Conservation (phyloP, 2,329 filamentous ascomycete species). For the Scortechinia acanthostroma region DNA sequence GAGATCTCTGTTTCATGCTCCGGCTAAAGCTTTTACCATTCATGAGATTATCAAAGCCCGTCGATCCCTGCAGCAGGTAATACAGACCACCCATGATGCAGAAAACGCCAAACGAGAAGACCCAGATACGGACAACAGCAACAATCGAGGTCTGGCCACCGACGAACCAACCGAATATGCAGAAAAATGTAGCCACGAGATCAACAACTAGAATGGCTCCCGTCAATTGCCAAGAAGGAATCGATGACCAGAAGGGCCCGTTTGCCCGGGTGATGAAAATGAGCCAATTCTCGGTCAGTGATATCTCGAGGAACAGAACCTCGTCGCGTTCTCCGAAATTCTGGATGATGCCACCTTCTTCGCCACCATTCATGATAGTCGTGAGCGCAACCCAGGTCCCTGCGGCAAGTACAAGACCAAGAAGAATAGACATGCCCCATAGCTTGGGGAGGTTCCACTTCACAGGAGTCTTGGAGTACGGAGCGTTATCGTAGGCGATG, state of each 20-base stretch:
- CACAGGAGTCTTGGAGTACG: slow-evolving; percentile 77
- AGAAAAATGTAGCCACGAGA: slow-evolving; percentile 78
- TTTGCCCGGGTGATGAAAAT: slow-evolving; percentile 95
- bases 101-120: slow-evolving; percentile 86
- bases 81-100: slow-evolving; percentile 67
- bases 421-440: slow-evolving; percentile 83
- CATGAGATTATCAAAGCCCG: slow-evolving; percentile 1
- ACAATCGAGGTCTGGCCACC: slow-evolving; percentile 68
- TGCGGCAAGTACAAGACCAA: slow-evolving; percentile 73
- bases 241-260: slow-evolving; percentile 84
- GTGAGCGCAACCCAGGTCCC: slow-evolving; percentile 86
- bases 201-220: slow-evolving; percentile 77
- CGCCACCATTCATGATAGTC: slow-evolving; percentile 66
- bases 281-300: slow-evolving; percentile 88
- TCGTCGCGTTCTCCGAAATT: slow-evolving; percentile 78
- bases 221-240: slow-evolving; percentile 77
- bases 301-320: slow-evolving; percentile 83
- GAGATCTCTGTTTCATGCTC: background rate
- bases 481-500: slow-evolving; percentile 89
- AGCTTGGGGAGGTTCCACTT: slow-evolving; percentile 94
- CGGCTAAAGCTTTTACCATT: background rate
- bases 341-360: slow-evolving; percentile 78
- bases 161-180: slow-evolving; percentile 77
- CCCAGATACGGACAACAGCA: slow-evolving; percentile 80
- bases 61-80: background rate